phyloP scores from a whole-genome alignment of 148 eudicot species.

The Polygonum aviculare region DNA sequence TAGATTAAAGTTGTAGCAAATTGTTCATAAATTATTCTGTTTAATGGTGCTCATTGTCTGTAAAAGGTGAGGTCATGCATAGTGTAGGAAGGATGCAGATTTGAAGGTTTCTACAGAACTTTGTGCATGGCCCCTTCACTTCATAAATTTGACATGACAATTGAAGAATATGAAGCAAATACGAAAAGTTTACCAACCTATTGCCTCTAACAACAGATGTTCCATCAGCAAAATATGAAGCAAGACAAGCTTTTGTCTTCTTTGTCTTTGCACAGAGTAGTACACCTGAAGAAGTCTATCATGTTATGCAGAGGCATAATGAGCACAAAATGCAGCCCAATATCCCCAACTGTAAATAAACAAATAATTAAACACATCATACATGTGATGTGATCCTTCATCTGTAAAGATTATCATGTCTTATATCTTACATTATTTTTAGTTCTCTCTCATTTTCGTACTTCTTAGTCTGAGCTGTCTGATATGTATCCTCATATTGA shows the following conservation, averaged over 20 bases:
- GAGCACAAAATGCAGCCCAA: neutral
- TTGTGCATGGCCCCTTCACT: neutral
- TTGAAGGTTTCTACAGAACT: neutral
- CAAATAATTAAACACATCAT: neutral
- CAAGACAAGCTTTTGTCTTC: conserved; percentile 60
- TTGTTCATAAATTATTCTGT: neutral
- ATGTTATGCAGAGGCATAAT: conserved; percentile 9
- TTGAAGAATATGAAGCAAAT: neutral
- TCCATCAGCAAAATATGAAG: conserved; percentile 81
- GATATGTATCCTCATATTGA: neutral
- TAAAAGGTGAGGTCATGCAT: neutral
- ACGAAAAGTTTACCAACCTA: conserved; percentile 34
- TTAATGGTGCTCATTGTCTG: neutral
- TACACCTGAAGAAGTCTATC: conserved; percentile 42
- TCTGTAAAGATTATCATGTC: neutral
- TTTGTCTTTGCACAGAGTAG: conserved; percentile 96
- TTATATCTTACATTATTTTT: neutral
- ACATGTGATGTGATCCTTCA: neutral
- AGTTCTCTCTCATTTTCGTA: neutral
- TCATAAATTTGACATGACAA: neutral
- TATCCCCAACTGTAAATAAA: neutral
- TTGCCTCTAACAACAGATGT: conserved; percentile 45
- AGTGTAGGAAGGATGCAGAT: neutral
- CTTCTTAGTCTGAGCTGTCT: neutral
- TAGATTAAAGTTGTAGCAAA: neutral